Conservation (phyloP, 495 filamentous ascomycete species). For the Opeltia flavorubescens region DNA sequence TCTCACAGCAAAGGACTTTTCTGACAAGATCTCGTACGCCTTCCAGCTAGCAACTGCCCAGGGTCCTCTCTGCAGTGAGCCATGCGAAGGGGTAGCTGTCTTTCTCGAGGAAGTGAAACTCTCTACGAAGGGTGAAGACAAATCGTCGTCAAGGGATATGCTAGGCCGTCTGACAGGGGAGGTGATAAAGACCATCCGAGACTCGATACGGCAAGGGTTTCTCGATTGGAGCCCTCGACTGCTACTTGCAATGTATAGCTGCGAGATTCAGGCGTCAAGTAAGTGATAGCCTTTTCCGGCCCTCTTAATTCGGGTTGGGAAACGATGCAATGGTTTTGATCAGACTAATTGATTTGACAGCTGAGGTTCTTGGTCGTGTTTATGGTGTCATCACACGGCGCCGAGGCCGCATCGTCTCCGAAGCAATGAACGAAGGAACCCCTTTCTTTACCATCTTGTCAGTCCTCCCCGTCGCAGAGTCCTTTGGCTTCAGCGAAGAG, state of each 20-base stretch:
- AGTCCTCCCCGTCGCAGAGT: constrained; percentile 78
- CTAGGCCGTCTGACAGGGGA: constrained; percentile 82
- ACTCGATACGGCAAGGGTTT: constrained; percentile 76
- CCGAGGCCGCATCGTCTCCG: constrained; percentile 75
- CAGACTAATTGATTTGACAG: constrained; percentile 25
- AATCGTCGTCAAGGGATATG: constrained; percentile 41
- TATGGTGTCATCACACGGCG: constrained; percentile 88
- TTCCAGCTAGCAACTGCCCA: constrained; percentile 88
- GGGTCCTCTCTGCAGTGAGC: constrained; percentile 86
- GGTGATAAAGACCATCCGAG: constrained; percentile 72
- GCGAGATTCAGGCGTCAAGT: constrained; percentile 93
- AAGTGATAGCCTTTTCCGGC: constrained; percentile 19
- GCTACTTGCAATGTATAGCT: constrained; percentile 95
- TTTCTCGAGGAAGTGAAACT: constrained; percentile 72
- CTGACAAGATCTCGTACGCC: constrained; percentile 79
- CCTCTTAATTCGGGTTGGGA: not conserved
- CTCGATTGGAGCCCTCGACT: constrained; percentile 90
- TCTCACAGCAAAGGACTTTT: constrained; percentile 40
- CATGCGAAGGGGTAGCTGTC: constrained; percentile 83
- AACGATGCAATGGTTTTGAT: not conserved
- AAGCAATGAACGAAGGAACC: constrained; percentile 86
- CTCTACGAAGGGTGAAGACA: constrained; percentile 36
- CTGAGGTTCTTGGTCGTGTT: constrained; percentile 87
- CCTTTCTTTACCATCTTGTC: constrained; percentile 90
- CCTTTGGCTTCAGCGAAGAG: constrained; percentile 90